Evolutionary conservation across 768 basidiomycete genomes (phyloP), one percentile per base, ranked within the genome.

Genomic region (Boletus barrowsii): DNA sequence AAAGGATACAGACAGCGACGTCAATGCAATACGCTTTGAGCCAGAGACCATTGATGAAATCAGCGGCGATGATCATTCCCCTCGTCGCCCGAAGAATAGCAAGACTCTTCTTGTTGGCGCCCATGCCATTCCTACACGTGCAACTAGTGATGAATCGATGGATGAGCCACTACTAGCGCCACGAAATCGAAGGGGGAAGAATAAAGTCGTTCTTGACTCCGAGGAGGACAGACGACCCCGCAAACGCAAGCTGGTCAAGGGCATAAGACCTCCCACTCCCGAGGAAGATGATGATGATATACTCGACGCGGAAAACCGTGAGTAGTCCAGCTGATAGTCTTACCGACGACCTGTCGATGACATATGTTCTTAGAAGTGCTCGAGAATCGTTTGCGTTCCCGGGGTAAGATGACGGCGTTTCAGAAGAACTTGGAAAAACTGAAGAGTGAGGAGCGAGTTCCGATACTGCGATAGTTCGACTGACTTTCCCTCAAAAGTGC

Each of bases 341-440:
- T 36, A 15, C 10, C 17, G 26, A 32, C n/a, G 5, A 15, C 55
- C 47, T 33, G 24, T 18, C 49, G n/a, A 42, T 46, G 36, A 55
- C 41, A 48, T 42, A 35, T 10, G 20, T 51, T 20, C 33, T 8
- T 56, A 90, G 86, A 74, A 49, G 86, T 92, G 29, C 71, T 93
- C 39, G 75, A 84, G 24, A 73, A 71, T 8, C 83, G 90, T 42
- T 68, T 92, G 30, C 83, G 90, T 35, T 66, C 71, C 26, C 80
- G 88, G 30, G 73, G 76, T 54, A 88, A 81, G 68, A 76, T 78
- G 66, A 79, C 84, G 14, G 56, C 68, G 6, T 91, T 82, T 65
- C 86, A 84, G 58, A 78, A 75, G 64, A 86, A 80, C 55, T 67
- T 91, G 14, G 84, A 87, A 56, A 83, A 76, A 56, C 61, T 90